Base-by-base conservation (phyloP, 371 early-diverging fungal species). In the Blakeslea trispora region DNA sequence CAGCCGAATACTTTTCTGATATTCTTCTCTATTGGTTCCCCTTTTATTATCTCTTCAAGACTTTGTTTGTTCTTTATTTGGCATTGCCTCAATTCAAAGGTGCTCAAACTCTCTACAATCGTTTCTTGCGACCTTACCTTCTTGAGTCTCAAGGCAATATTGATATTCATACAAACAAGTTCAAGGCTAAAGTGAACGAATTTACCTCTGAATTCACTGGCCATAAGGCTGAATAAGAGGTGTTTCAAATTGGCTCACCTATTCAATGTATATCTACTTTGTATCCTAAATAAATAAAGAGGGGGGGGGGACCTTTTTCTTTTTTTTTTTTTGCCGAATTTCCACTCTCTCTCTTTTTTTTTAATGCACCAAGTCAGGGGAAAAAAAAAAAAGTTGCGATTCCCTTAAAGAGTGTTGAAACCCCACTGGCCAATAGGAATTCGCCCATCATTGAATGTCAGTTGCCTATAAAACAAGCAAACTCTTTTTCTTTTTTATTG, bases 21-120 rank as follows among this genome's bases (percentile, higher is more conserved):
- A 52, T 86, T 51, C 51, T 96, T 14, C 75, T 92, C 50, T 89
- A 88, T 79, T 96, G 95, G 95, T 71, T 93, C 69, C 94, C 95
- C 48, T 91, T 97, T 77, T 98, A 95, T 82, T 96, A 90, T 73
- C 69, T 88, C 56, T 81, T 94, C 84, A 98, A 98, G 85, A 88
- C 94, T 17, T 67, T 82, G 13, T 75, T 94, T 55, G 75, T 96
- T 61, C 70, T 95, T 48, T 98, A 89, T 86, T 84, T 96, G 37
- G 72, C 86, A 68, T 63, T 90, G 54, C 95, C 95, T 57, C 82
- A 83, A 61, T 88, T 88, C 68, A 66, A 82, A 76, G 79, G 79
- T 59, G 79, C 79, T 35, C 71, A 74, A 50, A 51, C 66, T 35
- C 43, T 79, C 18, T 79, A 79, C 47, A 42, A 31, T 22, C 79